Base-by-base conservation (phyloP, 805 yeast genomes). In the Saccharomyces eubayanus region DNA sequence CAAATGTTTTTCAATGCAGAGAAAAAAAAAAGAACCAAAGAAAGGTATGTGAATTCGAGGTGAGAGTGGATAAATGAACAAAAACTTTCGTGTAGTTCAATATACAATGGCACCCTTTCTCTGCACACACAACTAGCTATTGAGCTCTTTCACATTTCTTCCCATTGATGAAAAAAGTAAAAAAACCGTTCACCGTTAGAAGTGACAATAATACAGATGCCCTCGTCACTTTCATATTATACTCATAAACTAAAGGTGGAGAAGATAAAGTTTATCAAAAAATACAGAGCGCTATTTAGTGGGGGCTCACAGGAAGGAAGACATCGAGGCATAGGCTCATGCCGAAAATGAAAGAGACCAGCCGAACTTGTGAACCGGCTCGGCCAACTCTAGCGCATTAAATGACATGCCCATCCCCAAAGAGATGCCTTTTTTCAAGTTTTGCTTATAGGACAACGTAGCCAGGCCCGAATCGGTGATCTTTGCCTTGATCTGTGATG, bases 351-450 rank as follows among this genome's bases (percentile, higher is more conserved):
- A 82, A 74, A 94, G 81, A 54, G 96, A 89, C 78, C 89, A 81
- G 76, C 99, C 99, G 69, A 94, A 81, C 84, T 94, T 91, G 85
- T 94, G 99, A 70, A 94, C 96, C 61, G 97, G 89, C 81, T 91
- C 97, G 72, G 88, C 84, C 71, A 92, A 82, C 76, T 92, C 87
- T 76, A 91, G 82, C 68, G 97, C 96, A 76, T 94, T 96, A 76
- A 94, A 85, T 60, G 96, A 89, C 67, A 95, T 87, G 81, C 99
- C 99, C 62, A 94, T 82, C 74, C 99, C 99, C 67, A 94, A 79
- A 70, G 88, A 89, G 67, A 94, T 96, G 75, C 97, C 97, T 58
- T 95, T 95, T 80, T 92, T 88, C 74, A 94, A 82, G 67, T 82
- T 85, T 80, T 92, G 98, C 71, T 92, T 87, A 85, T 91, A 94